These are phyloP conservation scores for Arthrobotrys pseudoclavata DNA, from an alignment of 2,329 filamentous ascomycete genomes.

Conservation along the genomic window DNA sequence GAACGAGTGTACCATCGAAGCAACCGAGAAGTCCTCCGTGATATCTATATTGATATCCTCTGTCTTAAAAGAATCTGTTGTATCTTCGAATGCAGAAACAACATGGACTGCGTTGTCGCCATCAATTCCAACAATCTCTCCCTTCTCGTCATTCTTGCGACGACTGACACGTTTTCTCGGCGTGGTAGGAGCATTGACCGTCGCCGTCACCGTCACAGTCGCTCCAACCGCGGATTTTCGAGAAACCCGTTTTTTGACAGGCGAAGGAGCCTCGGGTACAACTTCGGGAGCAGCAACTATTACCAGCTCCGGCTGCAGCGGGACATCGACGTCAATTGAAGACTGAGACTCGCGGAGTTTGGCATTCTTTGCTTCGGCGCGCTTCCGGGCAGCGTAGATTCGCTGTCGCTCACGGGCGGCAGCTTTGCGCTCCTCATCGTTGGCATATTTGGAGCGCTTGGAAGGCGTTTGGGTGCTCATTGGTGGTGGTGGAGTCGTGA, in stretches of 20 bases:
- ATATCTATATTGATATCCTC: constrained; percentile 7
- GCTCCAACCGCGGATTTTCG: constrained; percentile 12
- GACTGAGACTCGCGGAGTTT: constrained; percentile 35
- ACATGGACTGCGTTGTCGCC: constrained; percentile 26
- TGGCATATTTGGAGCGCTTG: constrained; percentile 53
- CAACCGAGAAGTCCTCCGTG: background rate
- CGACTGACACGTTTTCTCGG: constrained; percentile 33
- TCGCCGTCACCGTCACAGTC: background rate
- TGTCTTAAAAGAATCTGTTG: background rate
- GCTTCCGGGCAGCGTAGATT: constrained; percentile 52
- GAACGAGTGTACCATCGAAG: constrained; percentile 31
- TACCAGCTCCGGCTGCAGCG: background rate
- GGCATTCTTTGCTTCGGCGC: constrained; percentile 54
- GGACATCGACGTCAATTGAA: constrained; percentile 28
- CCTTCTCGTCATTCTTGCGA: constrained; percentile 27
- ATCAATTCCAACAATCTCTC: constrained; percentile 18
- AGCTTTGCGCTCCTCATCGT: constrained; percentile 56
- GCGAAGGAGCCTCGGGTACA: constrained; percentile 16
- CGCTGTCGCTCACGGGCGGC: constrained; percentile 56
- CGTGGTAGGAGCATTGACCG: background rate
- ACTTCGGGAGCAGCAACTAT: background rate
- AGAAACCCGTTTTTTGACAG: constrained; percentile 30
- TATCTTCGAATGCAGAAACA: background rate
- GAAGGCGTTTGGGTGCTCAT: constrained; percentile 50
- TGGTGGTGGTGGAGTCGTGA: constrained; percentile 11